Base-by-base conservation (phyloP, 1,139 yeast genomes). In the Scheffersomyces lignicola region DNA sequence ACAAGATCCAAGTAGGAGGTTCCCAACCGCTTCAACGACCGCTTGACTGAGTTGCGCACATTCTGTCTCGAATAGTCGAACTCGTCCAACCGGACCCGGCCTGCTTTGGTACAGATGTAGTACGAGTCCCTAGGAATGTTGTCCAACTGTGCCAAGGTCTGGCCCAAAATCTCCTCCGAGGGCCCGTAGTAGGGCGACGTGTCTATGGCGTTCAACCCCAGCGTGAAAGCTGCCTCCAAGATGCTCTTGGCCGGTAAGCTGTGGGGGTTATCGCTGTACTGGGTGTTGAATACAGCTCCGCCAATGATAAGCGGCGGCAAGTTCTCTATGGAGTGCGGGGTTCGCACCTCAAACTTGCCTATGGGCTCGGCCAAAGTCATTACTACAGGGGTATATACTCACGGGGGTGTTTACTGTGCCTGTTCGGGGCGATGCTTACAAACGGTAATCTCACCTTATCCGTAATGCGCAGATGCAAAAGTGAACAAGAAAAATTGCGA, bases 131-230 rank as follows among this genome's bases (percentile, higher is more conserved):
- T 71, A 0, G 78, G 69, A 52, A 53, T 71, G 18, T 26, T 7
- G 5, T 51, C 47, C 25, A 80, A 51, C 7, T 65, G 44, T 18
- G 54, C 49, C 42, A 90, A 61, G 0, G 90, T 92, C 7, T 66
- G 45, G 1, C 97, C 97, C 3, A 87, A 58, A 17, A 89, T 53
- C 22, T 62, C 70, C 52, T 90, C 97, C 4, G 95, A 85, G 0
- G 89, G 89, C 0, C 97, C 97, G 53, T 90, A 90, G 59, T 87
- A 90, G 2, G 97, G 96, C 0, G 96, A 84, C 0, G 96, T 88
- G 54, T 92, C 97, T 28, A 90, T 65, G 2, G 95, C 94, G 34
- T 74, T 73, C 41, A 87, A 65, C 0, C 96, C 97, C 17, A 68
- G 56, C 15, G 65, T 61, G 48, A 88, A 82, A 0, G 92, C 95